A percentile compares a stretch with the other conserved stretches of the same genome.
These are phyloP conservation scores for Beauveria asiatica DNA, from an alignment of 2,329 filamentous ascomycete species.

Conservation along the genomic window DNA sequence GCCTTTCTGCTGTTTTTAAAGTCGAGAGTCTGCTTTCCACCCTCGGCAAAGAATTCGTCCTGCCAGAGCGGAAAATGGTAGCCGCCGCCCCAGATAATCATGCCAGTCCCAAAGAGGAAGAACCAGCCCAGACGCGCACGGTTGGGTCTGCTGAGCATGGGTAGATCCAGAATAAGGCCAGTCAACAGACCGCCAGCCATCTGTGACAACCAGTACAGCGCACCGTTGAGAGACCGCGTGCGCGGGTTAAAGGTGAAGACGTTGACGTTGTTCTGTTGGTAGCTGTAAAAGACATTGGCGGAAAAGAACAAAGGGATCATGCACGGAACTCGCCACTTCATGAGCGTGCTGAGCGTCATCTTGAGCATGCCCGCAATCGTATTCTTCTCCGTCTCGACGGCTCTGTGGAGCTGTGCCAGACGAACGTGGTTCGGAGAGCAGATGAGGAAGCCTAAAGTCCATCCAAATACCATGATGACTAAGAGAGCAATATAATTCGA, in stretches of 20 bases:
- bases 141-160: slow-evolving; percentile 31
- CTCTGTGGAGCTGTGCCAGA: slow-evolving; percentile 27
- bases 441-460: slow-evolving; percentile 37
- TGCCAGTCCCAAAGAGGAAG: slow-evolving; percentile 38
- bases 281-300: slow-evolving; percentile 48
- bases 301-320: slow-evolving; percentile 47
- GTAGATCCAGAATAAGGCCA: slow-evolving; percentile 35
- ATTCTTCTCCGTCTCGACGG: slow-evolving; percentile 30
- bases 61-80: slow-evolving; percentile 57
- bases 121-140: slow-evolving; percentile 39
- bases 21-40: slow-evolving; percentile 36
- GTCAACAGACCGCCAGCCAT: slow-evolving; percentile 44
- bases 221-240: slow-evolving; percentile 45
- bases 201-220: slow-evolving; percentile 48
- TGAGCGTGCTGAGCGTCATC: slow-evolving; percentile 29
- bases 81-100: slow-evolving; percentile 52
- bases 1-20: slow-evolving; percentile 40
- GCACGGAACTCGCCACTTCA: slow-evolving; percentile 36
- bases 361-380: slow-evolving; percentile 27
- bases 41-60: slow-evolving; percentile 29
- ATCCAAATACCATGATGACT: slow-evolving; percentile 41
- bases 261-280: slow-evolving; percentile 49
- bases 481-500: slow-evolving; percentile 42
- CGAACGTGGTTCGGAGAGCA: slow-evolving; percentile 37
- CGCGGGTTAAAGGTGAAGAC: slow-evolving; percentile 45